Evolutionary conservation across 352 stramenopile genomes (phyloP).

Genomic region (Phytophthora fragariae): DNA sequence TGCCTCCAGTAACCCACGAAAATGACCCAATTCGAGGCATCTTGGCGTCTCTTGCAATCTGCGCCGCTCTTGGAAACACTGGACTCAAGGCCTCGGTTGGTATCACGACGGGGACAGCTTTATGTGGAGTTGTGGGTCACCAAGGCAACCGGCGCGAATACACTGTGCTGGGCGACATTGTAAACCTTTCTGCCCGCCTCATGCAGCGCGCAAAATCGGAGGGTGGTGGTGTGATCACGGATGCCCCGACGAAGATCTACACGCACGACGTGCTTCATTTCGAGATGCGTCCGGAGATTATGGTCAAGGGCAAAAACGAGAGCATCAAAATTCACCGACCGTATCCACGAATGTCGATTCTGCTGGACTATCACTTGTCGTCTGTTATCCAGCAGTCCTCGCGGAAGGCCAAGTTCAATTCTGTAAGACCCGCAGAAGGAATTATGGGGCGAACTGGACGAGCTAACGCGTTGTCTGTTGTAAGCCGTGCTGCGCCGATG

Average conservation of each 20-base stretch:
- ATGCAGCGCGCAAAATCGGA: constrained; percentile 92
- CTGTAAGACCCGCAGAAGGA: constrained; percentile 8
- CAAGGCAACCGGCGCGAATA: constrained; percentile 93
- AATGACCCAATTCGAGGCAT: constrained; percentile 93
- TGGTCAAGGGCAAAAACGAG: constrained; percentile 94
- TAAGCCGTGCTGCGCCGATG: constrained; percentile 56
- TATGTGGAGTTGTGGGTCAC: constrained; percentile 93
- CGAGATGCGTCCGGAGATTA: constrained; percentile 85
- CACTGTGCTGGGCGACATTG: constrained; percentile 93
- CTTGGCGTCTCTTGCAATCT: constrained; percentile 88
- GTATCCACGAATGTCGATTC: constrained; percentile 88
- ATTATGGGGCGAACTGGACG: constrained; percentile 31
- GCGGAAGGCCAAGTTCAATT: constrained; percentile 19
- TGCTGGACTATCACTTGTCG: constrained; percentile 78
- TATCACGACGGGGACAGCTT: constrained; percentile 92
- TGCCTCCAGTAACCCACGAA: constrained; percentile 93
- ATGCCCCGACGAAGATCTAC: constrained; percentile 85
- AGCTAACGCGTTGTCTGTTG: constrained; percentile 37
- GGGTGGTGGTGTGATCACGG: constrained; percentile 88
- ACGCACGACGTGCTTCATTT: constrained; percentile 92
- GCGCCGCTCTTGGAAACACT: constrained; percentile 66
- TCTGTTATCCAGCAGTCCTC: constrained; percentile 29
- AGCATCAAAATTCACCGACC: constrained; percentile 90
- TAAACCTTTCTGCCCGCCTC: constrained; percentile 93
- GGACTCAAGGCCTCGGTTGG: constrained; percentile 89